These are phyloP conservation scores for Paraphoma chrysanthemicola DNA, from an alignment of 2,329 filamentous ascomycete species.

Conservation along the genomic window DNA sequence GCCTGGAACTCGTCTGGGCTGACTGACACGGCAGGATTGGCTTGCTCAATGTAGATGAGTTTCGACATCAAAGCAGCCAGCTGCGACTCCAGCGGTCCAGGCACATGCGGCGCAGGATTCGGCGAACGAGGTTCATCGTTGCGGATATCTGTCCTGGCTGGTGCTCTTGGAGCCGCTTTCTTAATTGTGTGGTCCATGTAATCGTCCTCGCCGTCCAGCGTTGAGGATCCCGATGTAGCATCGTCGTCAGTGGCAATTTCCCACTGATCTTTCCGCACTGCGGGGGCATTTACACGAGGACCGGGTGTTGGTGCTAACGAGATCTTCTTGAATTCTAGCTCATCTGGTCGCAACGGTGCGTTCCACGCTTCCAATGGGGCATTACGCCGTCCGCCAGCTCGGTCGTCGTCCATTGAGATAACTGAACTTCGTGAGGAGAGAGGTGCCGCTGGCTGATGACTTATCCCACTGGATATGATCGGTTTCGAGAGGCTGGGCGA, in stretches of 20 bases:
- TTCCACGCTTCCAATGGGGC: background rate
- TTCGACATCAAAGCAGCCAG: slow-evolving; percentile 48
- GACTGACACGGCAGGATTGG: slow-evolving; percentile 43
- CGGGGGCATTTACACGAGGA: background rate
- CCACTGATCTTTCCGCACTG: background rate
- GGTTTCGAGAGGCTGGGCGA: slow-evolving; percentile 33
- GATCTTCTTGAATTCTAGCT: background rate
- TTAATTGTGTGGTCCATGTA: slow-evolving; percentile 40
- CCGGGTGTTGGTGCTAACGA: background rate
- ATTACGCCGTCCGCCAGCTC: too few relatives aligned
- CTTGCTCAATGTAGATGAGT: slow-evolving; percentile 43
- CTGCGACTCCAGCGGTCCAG: slow-evolving; percentile 46
- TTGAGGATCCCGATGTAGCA: slow-evolving; percentile 39
- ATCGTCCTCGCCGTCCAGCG: slow-evolving; percentile 40
- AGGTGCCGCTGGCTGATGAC: slow-evolving; percentile 3
- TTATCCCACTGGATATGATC: background rate
- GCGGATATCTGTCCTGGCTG: slow-evolving; percentile 18
- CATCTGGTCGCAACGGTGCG: background rate
- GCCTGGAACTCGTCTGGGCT: slow-evolving; percentile 47
- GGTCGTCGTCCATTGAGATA: background rate
- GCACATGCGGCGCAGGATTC: slow-evolving; percentile 30
- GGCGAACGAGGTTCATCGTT: slow-evolving; percentile 27
- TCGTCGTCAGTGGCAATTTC: slow-evolving; percentile 38
- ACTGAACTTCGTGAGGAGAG: background rate
- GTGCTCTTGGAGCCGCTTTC: slow-evolving; percentile 25